Evolutionary conservation across 2,329 filamentous ascomycete species (phyloP), one percentile per base, ranked within the genome.

Genomic region (Parascedosporium putredinis): DNA sequence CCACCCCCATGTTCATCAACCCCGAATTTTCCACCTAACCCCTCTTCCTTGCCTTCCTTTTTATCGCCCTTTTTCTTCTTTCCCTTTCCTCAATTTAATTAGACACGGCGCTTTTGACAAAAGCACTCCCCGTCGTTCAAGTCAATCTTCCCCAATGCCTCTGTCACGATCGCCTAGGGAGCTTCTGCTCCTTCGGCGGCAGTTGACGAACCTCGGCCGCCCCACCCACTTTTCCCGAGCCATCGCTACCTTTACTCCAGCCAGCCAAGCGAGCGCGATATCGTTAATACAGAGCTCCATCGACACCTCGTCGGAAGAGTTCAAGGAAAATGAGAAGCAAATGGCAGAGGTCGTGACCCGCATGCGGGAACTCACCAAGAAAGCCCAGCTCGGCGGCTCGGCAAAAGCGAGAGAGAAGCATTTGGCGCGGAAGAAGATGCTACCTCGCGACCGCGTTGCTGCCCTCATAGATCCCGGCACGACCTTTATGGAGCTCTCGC

Each of bases 401-500:
- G 76, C 83, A 51, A 93, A 93, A 65, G 87, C 91, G 3, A 76
- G 86, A 52, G 81, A 91, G 55, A 96, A 96, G 71, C 91, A 97
- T 62, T 67, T 94, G 20, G 79, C 83, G 29, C 76, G 90, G 58
- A 87, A 88, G 55, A 97, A 97, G 75, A 95, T 97, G 89, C 76
- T 98, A 51, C 88, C 90, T 2, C 74, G 93, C 55, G 91, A 97
- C 65, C 83, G 91, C 29, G 80, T 98, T 49, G 86, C 88, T 0
- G 86, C 88, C 4, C 71, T 98, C 55, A 78, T 96, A 54, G 91
- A 98, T 62, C 85, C 88, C 0, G 90, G 90, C 4, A 91, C 88
- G 2, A 85, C 86, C 0, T 97, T 98, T 62, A 68, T 98, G 54
- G 91, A 98, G 68, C 74, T 98, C n/a, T 94, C 88, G 16, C 81